Conservation (phyloP, 306 rosid species). For the Dalbergia cochinchinensis region DNA sequence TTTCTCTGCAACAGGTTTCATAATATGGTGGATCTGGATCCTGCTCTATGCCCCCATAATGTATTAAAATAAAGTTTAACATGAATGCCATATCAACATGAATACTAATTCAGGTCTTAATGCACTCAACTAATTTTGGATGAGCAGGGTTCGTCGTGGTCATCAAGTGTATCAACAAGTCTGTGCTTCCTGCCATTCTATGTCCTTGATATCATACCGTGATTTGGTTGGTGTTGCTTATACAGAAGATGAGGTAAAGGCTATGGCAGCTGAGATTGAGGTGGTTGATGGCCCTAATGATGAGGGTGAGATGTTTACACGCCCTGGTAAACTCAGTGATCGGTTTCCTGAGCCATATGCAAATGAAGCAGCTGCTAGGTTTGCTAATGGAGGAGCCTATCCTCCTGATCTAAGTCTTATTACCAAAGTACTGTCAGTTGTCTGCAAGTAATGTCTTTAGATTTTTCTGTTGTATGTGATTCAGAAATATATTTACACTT, state of each 20-base stretch:
- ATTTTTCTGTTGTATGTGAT: background rate
- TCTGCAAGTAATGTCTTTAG: conserved; percentile 37
- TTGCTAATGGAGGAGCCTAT: conserved; percentile 98
- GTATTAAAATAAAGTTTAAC: conserved; percentile 13
- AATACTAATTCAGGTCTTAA: conserved; percentile 12
- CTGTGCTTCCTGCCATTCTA: conserved; percentile 97
- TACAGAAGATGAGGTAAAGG: conserved; percentile 97
- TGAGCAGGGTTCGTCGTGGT: conserved; percentile 97
- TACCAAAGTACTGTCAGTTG: conserved; percentile 76
- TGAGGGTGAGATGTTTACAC: conserved; percentile 98
- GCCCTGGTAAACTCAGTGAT: conserved; percentile 98
- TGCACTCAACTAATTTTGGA: conserved; percentile 39
- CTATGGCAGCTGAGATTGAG: conserved; percentile 99
- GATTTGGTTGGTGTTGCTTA: conserved; percentile 99
- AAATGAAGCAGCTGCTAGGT: conserved; percentile 98
- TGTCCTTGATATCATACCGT: conserved; percentile 95
- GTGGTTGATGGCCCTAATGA: conserved; percentile 98
- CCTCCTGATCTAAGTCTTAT: conserved; percentile 98
- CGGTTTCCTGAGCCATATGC: conserved; percentile 95
- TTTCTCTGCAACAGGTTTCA: conserved; percentile 10
- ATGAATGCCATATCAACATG: conserved; percentile 25
- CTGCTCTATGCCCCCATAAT: conserved; percentile 6
- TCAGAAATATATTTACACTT: conserved; percentile 21
- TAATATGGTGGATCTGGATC: background rate
- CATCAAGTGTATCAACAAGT: conserved; percentile 96